These are phyloP conservation scores for Arthroderma sp. DNA, from an alignment of 2,329 filamentous ascomycete genomes.

Conservation along the genomic window DNA sequence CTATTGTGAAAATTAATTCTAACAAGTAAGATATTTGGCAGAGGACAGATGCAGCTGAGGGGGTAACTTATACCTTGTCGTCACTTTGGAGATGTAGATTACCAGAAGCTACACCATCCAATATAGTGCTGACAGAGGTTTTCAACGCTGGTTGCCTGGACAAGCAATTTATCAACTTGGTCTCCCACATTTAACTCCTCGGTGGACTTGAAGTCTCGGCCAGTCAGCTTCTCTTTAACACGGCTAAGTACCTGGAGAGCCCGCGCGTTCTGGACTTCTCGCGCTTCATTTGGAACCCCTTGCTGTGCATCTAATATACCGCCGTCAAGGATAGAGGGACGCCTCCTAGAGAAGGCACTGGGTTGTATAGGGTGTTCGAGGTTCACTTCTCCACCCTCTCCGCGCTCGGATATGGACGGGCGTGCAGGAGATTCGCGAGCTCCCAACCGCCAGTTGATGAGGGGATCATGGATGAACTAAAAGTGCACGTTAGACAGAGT, in stretches of 20 bases:
- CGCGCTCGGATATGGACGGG: slow-evolving; percentile 48
- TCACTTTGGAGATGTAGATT: neutral
- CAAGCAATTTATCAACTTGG: slow-evolving; percentile 89
- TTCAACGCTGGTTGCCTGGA: slow-evolving; percentile 91
- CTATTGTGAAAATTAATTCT: too few species aligned
- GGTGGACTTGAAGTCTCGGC: slow-evolving; percentile 73
- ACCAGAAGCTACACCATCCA: slow-evolving; percentile 99
- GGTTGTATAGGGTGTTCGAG: slow-evolving; percentile 42
- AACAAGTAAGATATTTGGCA: too few species aligned
- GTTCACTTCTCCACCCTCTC: slow-evolving; percentile 39
- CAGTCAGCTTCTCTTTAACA: slow-evolving; percentile 91
- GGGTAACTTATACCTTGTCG: too few species aligned
- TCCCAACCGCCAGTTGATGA: slow-evolving; percentile 86
- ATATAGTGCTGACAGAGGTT: slow-evolving; percentile 98
- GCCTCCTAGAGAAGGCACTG: slow-evolving; percentile 53
- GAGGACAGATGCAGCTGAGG: too few species aligned
- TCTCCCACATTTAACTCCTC: slow-evolving; percentile 74
- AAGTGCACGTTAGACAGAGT: slow-evolving; percentile 11
- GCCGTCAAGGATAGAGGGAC: slow-evolving; percentile 56
- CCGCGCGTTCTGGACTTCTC: slow-evolving; percentile 81
- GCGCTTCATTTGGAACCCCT: slow-evolving; percentile 30
- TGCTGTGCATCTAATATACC: slow-evolving; percentile 32
- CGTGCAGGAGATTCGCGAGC: slow-evolving; percentile 48
- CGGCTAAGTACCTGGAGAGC: slow-evolving; percentile 83
- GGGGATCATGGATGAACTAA: slow-evolving; percentile 97